Evolutionary conservation across 176 grass and related monocot species (phyloP).

Genomic region (barley (Hordeum vulgare)): DNA sequence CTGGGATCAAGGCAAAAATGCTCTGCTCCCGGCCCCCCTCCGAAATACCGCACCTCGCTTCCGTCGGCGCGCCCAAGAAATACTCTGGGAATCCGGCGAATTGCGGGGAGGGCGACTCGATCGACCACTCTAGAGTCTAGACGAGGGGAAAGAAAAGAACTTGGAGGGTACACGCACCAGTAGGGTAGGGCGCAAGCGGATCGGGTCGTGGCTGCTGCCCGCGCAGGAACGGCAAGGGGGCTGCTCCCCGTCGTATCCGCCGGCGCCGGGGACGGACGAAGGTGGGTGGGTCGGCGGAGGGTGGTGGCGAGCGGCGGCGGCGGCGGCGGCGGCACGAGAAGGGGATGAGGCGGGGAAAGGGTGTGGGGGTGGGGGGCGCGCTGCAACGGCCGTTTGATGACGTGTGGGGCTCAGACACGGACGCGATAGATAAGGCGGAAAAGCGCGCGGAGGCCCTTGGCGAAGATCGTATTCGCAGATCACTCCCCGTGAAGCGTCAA

Average conservation of each 20-base stretch:
- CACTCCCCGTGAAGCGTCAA: neutral
- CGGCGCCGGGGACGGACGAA: neutral
- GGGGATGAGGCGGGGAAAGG: neutral
- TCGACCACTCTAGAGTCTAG: neutral
- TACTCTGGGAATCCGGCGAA: neutral
- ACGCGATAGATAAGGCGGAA: neutral
- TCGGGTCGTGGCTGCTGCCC: neutral
- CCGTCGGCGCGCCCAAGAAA: neutral
- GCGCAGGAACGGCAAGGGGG: neutral
- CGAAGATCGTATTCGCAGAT: accelerated
- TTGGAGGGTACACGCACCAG: neutral
- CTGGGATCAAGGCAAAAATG: neutral
- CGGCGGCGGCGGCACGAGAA: neutral
- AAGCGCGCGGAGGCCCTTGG: neutral
- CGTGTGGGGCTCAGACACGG: neutral
- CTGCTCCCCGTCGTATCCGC: too few species aligned
- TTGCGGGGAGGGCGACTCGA: constrained; percentile 8
- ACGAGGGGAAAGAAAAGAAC: neutral
- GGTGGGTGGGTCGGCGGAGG: neutral
- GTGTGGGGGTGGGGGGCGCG: neutral
- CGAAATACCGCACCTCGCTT: constrained; percentile 27
- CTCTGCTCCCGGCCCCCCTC: too few species aligned
- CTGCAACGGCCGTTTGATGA: constrained; percentile 18
- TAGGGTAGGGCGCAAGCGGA: neutral
- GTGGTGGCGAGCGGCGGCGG: neutral